Base-by-base conservation (phyloP, 805 yeast genomes). In the Pichia nanzhaoensis region DNA sequence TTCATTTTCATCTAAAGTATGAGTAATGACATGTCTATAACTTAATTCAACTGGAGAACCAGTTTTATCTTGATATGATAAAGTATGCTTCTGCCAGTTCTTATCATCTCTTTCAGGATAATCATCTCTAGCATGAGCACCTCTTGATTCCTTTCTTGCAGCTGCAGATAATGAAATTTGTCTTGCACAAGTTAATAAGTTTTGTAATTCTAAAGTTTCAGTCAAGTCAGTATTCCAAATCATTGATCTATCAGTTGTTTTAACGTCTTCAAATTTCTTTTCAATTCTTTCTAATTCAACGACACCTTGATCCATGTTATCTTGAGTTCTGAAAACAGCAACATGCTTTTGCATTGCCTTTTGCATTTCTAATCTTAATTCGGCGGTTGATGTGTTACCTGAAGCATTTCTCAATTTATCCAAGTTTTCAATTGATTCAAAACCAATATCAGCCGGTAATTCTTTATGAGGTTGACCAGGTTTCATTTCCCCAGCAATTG, bases 111-210 rank as follows among this genome's bases (percentile, higher is more conserved):
- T 88, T 52, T 80, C 82, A 61, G 95, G 97, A 73, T 69, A 90
- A 68, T 91, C 99, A 70, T 91, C 99, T 75, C 98, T 84, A 48
- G 99, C 97, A 64, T 91, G 99, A 41, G 99, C 98, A 73, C 99
- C 99, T 75, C 99, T 87, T 33, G 97, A 89, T 73, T 91, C 99
- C 61, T 75, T 82, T 77, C 99, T 87, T 46, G 88, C 95, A 51
- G 93, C 89, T 42, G 99, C 99, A 51, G 95, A 78, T 54, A 71
- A 73, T 30, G 98, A 98, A 43, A 97, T 90, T 75, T 93, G 99
- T 53, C 83, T 80, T 51, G 98, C 98, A 75, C 97, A 88, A 42
- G 98, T 90, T 66, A 91, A 77, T 75, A 91, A 77, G 82, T 91
- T 91, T 70, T 90, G 96, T 65, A 91, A 76, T 70, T 91, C 99